Conservation (phyloP, 352 stramenopile genomes). For the Thalassiosira exigua region DNA sequence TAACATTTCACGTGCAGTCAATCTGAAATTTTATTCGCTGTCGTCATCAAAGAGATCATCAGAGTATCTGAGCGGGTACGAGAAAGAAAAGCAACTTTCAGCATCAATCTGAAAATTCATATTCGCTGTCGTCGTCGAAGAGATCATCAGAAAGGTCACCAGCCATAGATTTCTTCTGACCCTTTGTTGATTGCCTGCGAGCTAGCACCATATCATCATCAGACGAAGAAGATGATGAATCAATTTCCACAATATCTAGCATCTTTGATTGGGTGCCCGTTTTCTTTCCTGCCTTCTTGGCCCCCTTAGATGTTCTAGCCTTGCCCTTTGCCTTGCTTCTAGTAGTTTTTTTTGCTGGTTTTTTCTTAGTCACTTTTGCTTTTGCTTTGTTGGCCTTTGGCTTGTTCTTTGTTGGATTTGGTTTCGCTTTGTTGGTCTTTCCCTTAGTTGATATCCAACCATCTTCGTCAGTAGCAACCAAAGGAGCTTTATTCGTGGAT, state of each 20-base stretch:
- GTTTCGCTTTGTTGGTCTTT: slow-evolving; percentile 1
- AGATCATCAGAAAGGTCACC: not conserved
- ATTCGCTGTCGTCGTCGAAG: not conserved
- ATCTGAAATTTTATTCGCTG: too few species aligned
- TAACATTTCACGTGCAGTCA: too few species aligned
- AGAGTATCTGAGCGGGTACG: too few species aligned
- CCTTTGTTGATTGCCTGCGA: not conserved
- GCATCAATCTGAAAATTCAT: not conserved
- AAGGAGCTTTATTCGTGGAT: slow-evolving; percentile 22
- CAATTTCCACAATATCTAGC: not conserved
- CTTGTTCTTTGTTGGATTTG: not conserved
- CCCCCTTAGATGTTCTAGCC: not conserved
- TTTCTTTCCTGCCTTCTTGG: not conserved
- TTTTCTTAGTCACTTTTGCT: slow-evolving; percentile 1
- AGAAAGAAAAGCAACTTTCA: too few species aligned
- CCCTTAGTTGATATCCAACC: slow-evolving; percentile 67
- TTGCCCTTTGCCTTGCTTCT: slow-evolving; percentile 9
- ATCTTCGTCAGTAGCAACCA: slow-evolving; percentile 29
- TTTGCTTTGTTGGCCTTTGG: not conserved
- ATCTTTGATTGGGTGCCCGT: not conserved
- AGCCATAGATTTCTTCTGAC: not conserved
- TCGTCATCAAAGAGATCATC: too few species aligned
- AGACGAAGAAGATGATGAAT: not conserved
- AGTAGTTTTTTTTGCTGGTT: not conserved
- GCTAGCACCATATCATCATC: not conserved